phyloP scores from a whole-genome alignment of 306 rosid species.

The Phaseolus lunatus region DNA sequence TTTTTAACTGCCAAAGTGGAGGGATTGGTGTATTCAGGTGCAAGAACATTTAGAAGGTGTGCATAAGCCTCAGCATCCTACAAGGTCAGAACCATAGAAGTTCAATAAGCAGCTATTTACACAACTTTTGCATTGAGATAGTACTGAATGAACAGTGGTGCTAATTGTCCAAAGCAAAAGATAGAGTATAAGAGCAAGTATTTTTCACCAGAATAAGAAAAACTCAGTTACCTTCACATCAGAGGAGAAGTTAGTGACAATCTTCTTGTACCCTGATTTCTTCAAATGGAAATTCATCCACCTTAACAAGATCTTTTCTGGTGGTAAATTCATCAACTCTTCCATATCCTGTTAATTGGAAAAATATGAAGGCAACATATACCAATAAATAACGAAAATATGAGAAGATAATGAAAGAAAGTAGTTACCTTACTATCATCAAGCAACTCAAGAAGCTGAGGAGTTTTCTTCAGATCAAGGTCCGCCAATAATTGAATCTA shows the following conservation, averaged over 20 bases:
- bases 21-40: constrained; percentile 85
- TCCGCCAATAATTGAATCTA: constrained; percentile 97
- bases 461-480: constrained; percentile 95
- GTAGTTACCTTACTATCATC: constrained; percentile 76
- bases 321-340: constrained; percentile 95
- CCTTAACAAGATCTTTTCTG: constrained; percentile 89
- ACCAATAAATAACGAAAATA: constrained; percentile 36
- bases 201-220: not conserved
- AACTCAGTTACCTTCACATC: constrained; percentile 79
- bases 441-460: constrained; percentile 93
- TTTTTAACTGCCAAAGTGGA: constrained; percentile 75
- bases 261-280: constrained; percentile 80
- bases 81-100: constrained; percentile 39
- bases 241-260: constrained; percentile 86
- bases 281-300: constrained; percentile 98
- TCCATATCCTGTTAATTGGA: constrained; percentile 80
- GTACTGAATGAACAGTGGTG: constrained; percentile 6
- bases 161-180: constrained; percentile 37
- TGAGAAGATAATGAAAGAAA: constrained; percentile 33
- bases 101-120: constrained; percentile 27
- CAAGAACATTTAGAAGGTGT: constrained; percentile 89
- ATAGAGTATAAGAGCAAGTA: not conserved
- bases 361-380: constrained; percentile 39
- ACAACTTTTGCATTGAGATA: not conserved
- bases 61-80: constrained; percentile 99